Percentiles rank a stretch among this genome's conserved stretches.
Conservation (phyloP, 2,329 filamentous ascomycete genomes). For the Apiospora pterosperma region DNA sequence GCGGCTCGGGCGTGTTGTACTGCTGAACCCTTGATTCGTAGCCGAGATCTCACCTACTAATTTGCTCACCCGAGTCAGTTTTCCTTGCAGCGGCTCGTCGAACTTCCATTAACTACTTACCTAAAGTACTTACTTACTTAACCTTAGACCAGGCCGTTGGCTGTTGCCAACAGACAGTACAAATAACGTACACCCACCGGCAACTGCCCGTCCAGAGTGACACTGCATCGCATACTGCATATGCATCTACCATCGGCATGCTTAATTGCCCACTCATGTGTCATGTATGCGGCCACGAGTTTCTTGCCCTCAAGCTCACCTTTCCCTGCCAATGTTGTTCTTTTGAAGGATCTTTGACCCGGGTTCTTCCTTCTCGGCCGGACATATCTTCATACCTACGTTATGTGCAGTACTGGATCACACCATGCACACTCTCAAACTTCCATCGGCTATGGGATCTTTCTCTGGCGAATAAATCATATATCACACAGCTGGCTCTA, state of each 20-base stretch:
- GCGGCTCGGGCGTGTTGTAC: no score
- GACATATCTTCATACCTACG: background rate
- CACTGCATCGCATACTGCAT: background rate
- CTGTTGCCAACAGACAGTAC: background rate
- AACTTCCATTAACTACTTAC: no score
- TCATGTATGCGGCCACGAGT: background rate
- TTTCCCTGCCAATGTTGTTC: background rate
- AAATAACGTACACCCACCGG: background rate
- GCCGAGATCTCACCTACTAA: background rate
- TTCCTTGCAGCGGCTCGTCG: background rate
- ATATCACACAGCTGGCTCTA: background rate
- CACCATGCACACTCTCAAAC: background rate
- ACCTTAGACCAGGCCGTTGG: background rate
- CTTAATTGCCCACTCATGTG: background rate
- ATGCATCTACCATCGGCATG: background rate
- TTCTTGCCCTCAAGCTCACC: no score
- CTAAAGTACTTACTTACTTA: no score
- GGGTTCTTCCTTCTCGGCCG: background rate
- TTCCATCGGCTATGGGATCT: background rate
- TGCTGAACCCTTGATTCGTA: no score
- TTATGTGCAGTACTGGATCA: background rate
- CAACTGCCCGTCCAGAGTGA: background rate
- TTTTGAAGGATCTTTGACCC: background rate
- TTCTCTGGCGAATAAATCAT: background rate
- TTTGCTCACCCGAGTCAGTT: background rate